phyloP scores from a whole-genome alignment of 306 rosid species.

The Hippophae tibetana region DNA sequence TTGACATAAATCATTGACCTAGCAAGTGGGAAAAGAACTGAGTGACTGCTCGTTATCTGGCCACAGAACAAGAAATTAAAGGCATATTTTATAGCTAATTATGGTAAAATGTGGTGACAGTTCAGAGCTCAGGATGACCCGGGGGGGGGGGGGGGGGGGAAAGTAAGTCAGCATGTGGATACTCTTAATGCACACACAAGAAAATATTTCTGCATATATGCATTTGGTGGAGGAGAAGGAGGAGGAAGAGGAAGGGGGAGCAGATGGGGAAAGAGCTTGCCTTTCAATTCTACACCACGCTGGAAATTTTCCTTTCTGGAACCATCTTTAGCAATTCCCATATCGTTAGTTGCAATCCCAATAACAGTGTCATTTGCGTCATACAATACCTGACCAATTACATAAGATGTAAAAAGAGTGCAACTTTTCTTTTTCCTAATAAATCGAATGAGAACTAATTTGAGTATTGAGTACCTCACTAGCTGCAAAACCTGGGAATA shows the following conservation, averaged over 20 bases:
- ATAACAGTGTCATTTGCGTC: slow-evolving; percentile 52
- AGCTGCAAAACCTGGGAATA: slow-evolving; percentile 95
- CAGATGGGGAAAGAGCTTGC: slow-evolving; percentile 31
- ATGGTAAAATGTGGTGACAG: too few relatives aligned
- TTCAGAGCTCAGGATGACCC: too few relatives aligned
- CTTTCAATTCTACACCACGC: slow-evolving; percentile 74
- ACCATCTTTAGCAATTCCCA: slow-evolving; percentile 92
- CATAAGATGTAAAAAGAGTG: slow-evolving; percentile 5
- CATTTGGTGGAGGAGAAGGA: slow-evolving; percentile 14
- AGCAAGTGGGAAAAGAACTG: too few relatives aligned
- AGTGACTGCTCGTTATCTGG: too few relatives aligned
- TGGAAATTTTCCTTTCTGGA: slow-evolving; percentile 83
- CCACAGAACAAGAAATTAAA: too few relatives aligned
- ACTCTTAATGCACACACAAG: too few relatives aligned
- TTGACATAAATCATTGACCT: too few relatives aligned
- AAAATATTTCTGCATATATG: not conserved
- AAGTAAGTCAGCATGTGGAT: too few relatives aligned
- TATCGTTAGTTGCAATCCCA: slow-evolving; percentile 86
- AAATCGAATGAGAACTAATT: slow-evolving; percentile 16
- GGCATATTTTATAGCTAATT: too few relatives aligned
- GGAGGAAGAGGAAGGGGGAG: slow-evolving; percentile 12
- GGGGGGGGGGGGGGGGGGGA: too few relatives aligned
- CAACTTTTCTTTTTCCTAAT: slow-evolving; percentile 5
- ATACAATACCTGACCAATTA: slow-evolving; percentile 57
- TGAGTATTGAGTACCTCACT: slow-evolving; percentile 54